These are phyloP conservation scores for Oropetium thomaeum DNA, from an alignment of 176 grass and related monocot species.

Conservation along the genomic window DNA sequence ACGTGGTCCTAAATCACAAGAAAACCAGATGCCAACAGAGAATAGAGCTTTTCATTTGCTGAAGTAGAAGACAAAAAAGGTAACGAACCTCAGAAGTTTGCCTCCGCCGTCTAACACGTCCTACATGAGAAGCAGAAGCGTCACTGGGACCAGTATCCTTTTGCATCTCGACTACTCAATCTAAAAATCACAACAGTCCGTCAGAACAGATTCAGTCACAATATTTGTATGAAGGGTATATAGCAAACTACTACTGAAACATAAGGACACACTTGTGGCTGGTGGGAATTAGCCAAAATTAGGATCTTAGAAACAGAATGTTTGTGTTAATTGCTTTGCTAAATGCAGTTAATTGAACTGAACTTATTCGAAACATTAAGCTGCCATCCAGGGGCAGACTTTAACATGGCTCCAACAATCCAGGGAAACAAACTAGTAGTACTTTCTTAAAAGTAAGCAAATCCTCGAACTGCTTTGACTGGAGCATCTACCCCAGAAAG, in stretches of 20 bases:
- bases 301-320: not conserved
- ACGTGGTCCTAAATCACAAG: not conserved
- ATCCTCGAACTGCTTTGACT: not conserved
- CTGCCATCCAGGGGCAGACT: not conserved
- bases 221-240: not conserved
- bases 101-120: slow-evolving; percentile 55
- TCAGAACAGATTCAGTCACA: not conserved
- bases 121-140: slow-evolving; percentile 37
- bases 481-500: not conserved
- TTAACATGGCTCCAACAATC: not conserved
- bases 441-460: not conserved
- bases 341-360: not conserved
- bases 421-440: not conserved
- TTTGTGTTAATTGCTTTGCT: not conserved
- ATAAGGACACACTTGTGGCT: not conserved
- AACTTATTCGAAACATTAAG: not conserved
- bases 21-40: not conserved
- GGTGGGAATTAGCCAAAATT: too few relatives aligned
- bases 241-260: not conserved
- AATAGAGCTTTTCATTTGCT: not conserved
- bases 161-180: slow-evolving; percentile 50
- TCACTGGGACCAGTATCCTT: slow-evolving; percentile 40
- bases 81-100: slow-evolving; percentile 44
- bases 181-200: slow-evolving; percentile 14
- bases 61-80: slow-evolving; percentile 1